Evolutionary conservation across 176 grass and related monocot genomes (phyloP).

Genomic region (Eleusine coracana): DNA sequence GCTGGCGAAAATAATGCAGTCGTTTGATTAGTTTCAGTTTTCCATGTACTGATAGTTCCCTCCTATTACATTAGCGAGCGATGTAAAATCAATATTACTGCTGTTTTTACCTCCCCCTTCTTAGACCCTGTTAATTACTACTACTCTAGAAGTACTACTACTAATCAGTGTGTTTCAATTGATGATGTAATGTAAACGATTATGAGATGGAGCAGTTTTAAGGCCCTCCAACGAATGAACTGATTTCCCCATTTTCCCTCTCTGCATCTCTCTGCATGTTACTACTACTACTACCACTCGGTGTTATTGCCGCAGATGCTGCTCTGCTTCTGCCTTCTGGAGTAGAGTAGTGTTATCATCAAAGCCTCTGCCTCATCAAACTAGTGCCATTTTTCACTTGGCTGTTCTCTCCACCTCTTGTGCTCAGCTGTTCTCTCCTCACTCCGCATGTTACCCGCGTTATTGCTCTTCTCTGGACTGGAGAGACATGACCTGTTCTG

Average conservation of each 20-base stretch:
- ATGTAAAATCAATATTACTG: constrained; percentile 36
- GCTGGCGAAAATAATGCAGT: neutral
- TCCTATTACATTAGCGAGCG: neutral
- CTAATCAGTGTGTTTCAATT: neutral
- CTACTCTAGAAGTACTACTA: neutral
- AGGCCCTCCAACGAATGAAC: constrained; percentile 4
- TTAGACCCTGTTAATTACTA: neutral
- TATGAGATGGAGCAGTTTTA: constrained; percentile 20
- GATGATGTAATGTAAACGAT: neutral
- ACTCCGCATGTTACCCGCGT: neutral
- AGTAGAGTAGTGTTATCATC: too few relatives aligned
- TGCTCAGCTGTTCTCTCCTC: neutral
- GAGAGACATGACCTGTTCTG: neutral
- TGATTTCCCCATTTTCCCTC: neutral
- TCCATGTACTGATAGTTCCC: neutral
- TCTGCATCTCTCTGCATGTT: neutral
- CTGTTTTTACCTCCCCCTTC: too few relatives aligned
- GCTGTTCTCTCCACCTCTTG: neutral
- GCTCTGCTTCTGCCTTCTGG: too few relatives aligned
- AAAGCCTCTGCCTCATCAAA: too few relatives aligned
- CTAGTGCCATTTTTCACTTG: too few relatives aligned
- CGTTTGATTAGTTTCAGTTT: neutral
- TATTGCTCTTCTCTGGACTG: neutral
- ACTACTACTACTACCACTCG: too few relatives aligned
- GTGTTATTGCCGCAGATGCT: too few relatives aligned